Base-by-base conservation (phyloP, 805 yeast genomes). In the Pichia thaimueangensis region DNA sequence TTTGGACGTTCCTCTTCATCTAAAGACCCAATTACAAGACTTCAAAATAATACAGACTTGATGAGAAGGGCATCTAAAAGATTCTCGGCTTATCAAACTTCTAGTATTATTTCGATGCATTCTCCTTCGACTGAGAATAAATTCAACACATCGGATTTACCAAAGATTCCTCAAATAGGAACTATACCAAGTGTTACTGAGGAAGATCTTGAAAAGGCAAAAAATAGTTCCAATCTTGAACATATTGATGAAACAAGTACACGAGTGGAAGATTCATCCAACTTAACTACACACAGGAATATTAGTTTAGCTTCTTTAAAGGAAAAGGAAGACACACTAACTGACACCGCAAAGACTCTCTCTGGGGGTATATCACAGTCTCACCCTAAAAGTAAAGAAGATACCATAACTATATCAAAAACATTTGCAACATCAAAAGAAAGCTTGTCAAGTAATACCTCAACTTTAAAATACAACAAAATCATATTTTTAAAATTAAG, bases 51-150 rank as follows among this genome's bases (percentile, higher is more conserved):
- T 3, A 86, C 85, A 37, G 82, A 86, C 3, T 67, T 93, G 25
- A 94, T 83, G 66, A 74, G 99, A 51, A 74, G 96, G 47, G 99
- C 97, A 0, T 89, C 97, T 0, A 82, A 91, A 52, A 69, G 98
- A 42, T 91, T 83, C 57, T 87, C 96, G 5, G 96, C 97, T 0
- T 91, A 89, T 47, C 97, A 91, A 56, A 57, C 60, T 0, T 49
- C 57, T 13, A 57, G 59, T 37, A 58, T 58, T 5, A 47, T 58
- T 5, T 57, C 60, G 6, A 57, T 60, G 63, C 39, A 48, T 20
- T 38, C 48, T 12, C 44, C 53, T 1, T 39, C 11, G 24, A 28
- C 43, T 22, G 42, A 35, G 10, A 13, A 38, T 16, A 17, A 17
- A 11, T 34, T 33, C 7, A 43, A 23, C 11, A 40, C 49, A 2